phyloP scores from a whole-genome alignment of 192 early-diverging fungal genomes.

The Lobosporangium transversale region DNA sequence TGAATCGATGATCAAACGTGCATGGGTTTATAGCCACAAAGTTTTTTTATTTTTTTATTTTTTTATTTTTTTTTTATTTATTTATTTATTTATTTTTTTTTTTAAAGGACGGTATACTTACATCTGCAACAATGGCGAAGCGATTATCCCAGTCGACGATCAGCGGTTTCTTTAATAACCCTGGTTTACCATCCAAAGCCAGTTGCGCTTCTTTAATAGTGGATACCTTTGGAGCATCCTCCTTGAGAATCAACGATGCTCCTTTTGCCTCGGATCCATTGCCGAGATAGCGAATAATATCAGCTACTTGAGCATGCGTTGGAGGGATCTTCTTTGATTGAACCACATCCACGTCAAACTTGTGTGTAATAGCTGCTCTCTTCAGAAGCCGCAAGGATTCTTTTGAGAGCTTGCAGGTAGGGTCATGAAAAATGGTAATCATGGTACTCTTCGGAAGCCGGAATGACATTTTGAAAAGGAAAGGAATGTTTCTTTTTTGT shows the following conservation, averaged over 20 bases:
- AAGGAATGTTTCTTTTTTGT: background rate
- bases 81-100: too few species aligned
- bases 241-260: background rate
- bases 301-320: slow-evolving; percentile 8
- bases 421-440: slow-evolving; percentile 46
- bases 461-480: slow-evolving; percentile 10
- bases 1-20: too few species aligned
- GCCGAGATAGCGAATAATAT: slow-evolving; percentile 18
- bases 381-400: slow-evolving; percentile 27
- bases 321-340: slow-evolving; percentile 23
- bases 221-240: slow-evolving; percentile 8
- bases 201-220: slow-evolving; percentile 29
- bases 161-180: slow-evolving; percentile 29
- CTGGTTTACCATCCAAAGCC: slow-evolving; percentile 14
- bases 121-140: slow-evolving; percentile 32
- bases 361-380: slow-evolving; percentile 2
- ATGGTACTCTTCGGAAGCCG: slow-evolving; percentile 26
- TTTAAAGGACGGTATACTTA: slow-evolving; percentile 8
- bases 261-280: slow-evolving; percentile 11
- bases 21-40: too few species aligned
- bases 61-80: background rate
- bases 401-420: slow-evolving; percentile 1
- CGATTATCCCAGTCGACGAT: slow-evolving; percentile 37
- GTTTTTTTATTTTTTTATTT: background rate
- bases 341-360: slow-evolving; percentile 28